A percentile compares a stretch with the other conserved stretches of the same genome.
These are phyloP conservation scores for Flaveria bidentis DNA, from an alignment of 129 eudicot genomes.

Conservation along the genomic window DNA sequence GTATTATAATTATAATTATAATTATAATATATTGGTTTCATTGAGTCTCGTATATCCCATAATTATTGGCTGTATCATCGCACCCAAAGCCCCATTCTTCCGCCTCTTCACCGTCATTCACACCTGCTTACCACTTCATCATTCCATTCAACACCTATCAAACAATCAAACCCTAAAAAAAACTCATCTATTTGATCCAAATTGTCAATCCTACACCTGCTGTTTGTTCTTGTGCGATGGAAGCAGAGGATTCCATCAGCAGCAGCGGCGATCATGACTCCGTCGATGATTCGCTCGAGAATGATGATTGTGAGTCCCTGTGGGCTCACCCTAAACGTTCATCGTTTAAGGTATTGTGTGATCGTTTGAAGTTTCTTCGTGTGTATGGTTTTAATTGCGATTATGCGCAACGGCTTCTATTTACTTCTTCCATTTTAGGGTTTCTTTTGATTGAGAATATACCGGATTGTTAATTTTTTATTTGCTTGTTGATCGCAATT, in stretches of 20 bases:
- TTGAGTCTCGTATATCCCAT: not conserved
- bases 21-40: too few relatives aligned
- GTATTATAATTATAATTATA: too few relatives aligned
- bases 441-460: too few relatives aligned
- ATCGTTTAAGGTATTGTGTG: slow-evolving; percentile 43
- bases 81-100: not conserved
- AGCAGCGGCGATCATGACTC: slow-evolving; percentile 53
- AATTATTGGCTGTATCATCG: not conserved
- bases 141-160: too few relatives aligned
- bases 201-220: not conserved
- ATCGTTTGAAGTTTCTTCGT: too few relatives aligned
- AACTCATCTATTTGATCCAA: slow-evolving; percentile 6
- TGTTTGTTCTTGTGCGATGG: slow-evolving; percentile 21
- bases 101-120: slow-evolving; percentile 16
- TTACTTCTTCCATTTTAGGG: too few relatives aligned
- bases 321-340: slow-evolving; percentile 46
- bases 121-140: slow-evolving; percentile 19
- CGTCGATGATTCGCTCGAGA: slow-evolving; percentile 42
- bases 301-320: slow-evolving; percentile 47
- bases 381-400: too few relatives aligned
- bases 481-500: too few relatives aligned
- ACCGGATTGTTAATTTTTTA: too few relatives aligned
- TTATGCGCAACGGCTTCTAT: too few relatives aligned
- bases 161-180: slow-evolving; percentile 18
- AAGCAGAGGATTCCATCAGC: slow-evolving; percentile 54